These are phyloP conservation scores for Kluyveromyces lactis DNA, from an alignment of 805 yeast species.

Conservation along the genomic window DNA sequence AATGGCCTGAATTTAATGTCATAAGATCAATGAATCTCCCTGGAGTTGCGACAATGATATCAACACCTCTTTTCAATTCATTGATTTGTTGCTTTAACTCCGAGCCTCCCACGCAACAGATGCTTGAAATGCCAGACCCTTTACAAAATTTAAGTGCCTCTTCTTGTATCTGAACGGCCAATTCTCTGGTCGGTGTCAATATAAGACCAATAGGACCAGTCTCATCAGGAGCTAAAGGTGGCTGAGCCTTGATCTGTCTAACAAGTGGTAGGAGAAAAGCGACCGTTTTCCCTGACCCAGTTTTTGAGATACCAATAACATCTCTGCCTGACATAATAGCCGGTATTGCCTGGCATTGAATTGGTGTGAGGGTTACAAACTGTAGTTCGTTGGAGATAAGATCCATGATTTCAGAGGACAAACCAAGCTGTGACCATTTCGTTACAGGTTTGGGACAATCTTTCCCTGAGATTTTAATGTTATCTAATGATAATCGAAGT, in stretches of 20 bases:
- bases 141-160: conserved; percentile 52
- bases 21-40: conserved; percentile 87
- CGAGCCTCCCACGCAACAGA: conserved; percentile 90
- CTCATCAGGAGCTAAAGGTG: conserved; percentile 37
- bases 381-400: conserved; percentile 42
- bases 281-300: conserved; percentile 94
- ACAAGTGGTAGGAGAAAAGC: conserved; percentile 80
- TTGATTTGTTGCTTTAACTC: conserved; percentile 76
- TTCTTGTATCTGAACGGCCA: conserved; percentile 73
- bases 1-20: conserved; percentile 73
- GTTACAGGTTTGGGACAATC: conserved; percentile 56
- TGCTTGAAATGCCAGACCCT: conserved; percentile 36
- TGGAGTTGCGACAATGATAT: conserved; percentile 86
- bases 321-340: conserved; percentile 86
- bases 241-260: conserved; percentile 74
- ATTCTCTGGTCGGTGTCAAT: conserved; percentile 86
- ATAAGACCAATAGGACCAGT: conserved; percentile 75
- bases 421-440: conserved; percentile 76
- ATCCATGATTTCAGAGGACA: conserved; percentile 50
- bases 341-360: conserved; percentile 87
- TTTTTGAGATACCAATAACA: conserved; percentile 88
- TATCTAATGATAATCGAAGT: conserved; percentile 46
- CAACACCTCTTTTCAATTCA: conserved; percentile 66
- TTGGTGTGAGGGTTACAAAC: conserved; percentile 68
- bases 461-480: conserved; percentile 57